A percentile compares a stretch with the other conserved stretches of the same genome.
These are phyloP conservation scores for Hymenoscyphus fraxineus DNA, from an alignment of 2,329 filamentous ascomycete genomes.

Conservation along the genomic window DNA sequence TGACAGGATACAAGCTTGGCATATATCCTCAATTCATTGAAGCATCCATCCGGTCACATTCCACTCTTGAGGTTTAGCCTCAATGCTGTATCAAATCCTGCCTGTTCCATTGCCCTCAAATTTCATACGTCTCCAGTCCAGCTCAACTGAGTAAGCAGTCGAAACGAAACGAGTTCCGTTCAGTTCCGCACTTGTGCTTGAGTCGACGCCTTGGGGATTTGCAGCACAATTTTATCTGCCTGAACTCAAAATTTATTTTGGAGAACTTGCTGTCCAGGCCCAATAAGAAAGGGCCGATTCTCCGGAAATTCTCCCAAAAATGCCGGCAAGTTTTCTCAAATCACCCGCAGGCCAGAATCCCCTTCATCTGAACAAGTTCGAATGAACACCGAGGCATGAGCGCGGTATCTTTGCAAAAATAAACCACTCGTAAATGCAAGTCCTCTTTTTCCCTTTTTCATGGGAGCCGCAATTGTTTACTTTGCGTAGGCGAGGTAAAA, in stretches of 20 bases:
- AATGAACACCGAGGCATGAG: background rate
- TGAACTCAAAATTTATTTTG: background rate
- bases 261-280: background rate
- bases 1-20: background rate
- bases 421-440: background rate
- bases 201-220: too few species aligned
- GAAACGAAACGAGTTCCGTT: background rate
- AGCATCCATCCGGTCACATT: background rate
- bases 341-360: background rate
- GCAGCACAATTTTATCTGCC: background rate
- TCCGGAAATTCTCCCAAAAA: background rate
- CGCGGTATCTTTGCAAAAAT: background rate
- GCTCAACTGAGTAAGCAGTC: background rate
- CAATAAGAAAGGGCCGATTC: slow-evolving; percentile 1
- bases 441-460: background rate
- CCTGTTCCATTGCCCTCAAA: background rate
- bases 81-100: background rate
- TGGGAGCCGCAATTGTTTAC: background rate
- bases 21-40: slow-evolving; percentile 1
- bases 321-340: background rate
- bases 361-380: background rate
- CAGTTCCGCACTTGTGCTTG: background rate
- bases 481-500: too few species aligned
- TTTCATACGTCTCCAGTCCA: background rate
- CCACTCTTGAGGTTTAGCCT: background rate